Evolutionary conservation across 2,329 filamentous ascomycete species (phyloP).

Genomic region (Penicillium sumatraense): DNA sequence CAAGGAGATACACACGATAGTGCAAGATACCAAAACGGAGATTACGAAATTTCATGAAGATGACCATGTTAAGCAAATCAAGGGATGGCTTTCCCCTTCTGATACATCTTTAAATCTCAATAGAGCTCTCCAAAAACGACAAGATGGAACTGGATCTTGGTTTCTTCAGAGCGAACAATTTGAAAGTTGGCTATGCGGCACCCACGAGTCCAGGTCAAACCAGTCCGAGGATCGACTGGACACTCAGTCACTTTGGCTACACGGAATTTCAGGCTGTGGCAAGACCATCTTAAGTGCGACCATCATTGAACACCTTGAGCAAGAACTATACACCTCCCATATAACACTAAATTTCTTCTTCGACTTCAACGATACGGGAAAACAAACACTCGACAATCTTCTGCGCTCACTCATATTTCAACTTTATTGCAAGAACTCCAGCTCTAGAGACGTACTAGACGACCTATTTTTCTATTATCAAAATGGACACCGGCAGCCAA

Average conservation of each 20-base stretch:
- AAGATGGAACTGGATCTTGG: constrained; percentile 12
- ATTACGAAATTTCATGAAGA: too few relatives aligned
- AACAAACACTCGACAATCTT: constrained; percentile 7
- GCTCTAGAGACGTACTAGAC: too few relatives aligned
- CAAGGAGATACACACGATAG: too few relatives aligned
- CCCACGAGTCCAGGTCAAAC: too few relatives aligned
- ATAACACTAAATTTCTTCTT: constrained; percentile 19
- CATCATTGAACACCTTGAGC: constrained; percentile 8
- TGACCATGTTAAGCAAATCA: background rate
- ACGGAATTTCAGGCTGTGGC: constrained; percentile 12
- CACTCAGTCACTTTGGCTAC: constrained; percentile 9
- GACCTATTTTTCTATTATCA: too few relatives aligned
- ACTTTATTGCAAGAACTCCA: too few relatives aligned
- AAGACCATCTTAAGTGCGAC: constrained; percentile 12
- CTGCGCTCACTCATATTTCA: constrained; percentile 8
- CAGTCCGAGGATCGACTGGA: background rate
- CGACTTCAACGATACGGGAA: constrained; percentile 8
- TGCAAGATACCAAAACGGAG: too few relatives aligned
- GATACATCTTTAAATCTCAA: constrained; percentile 8
- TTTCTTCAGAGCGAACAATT: too few relatives aligned
- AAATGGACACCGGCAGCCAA: too few relatives aligned
- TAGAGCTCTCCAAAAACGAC: constrained; percentile 6
- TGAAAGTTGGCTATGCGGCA: too few relatives aligned
- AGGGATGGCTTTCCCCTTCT: constrained; percentile 9
- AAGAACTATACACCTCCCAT: background rate